Percentiles rank a stretch among this genome's conserved stretches.
phyloP scores from a whole-genome alignment of 352 stramenopile genomes.

The Peronospora farinosa region DNA sequence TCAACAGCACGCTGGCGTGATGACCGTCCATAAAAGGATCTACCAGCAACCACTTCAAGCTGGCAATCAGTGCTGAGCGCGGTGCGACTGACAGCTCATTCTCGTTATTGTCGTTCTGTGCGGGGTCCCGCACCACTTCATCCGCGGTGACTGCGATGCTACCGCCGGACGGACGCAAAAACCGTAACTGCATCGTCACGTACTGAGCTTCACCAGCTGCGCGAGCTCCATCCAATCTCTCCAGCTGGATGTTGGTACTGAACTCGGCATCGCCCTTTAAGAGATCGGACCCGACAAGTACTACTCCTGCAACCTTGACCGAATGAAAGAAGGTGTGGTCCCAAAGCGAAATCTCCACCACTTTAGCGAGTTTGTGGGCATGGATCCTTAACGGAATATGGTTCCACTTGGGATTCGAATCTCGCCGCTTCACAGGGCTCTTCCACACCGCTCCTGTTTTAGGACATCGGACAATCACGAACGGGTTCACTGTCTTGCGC shows the following conservation, averaged over 20 bases:
- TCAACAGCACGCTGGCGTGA: conserved; percentile 26
- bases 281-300: conserved; percentile 39
- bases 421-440: conserved; percentile 35
- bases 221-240: conserved; percentile 33
- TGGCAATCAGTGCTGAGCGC: conserved; percentile 4
- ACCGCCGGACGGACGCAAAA: conserved; percentile 17
- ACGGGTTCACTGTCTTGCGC: conserved; percentile 54
- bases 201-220: conserved; percentile 27
- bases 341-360: conserved; percentile 60
- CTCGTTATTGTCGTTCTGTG: conserved; percentile 9
- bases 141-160: conserved; percentile 19
- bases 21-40: conserved; percentile 26
- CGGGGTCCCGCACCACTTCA: conserved; percentile 19
- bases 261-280: conserved; percentile 36
- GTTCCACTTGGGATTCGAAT: conserved; percentile 40
- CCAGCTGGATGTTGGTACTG: conserved; percentile 40
- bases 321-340: conserved; percentile 60
- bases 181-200: conserved; percentile 33
- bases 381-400: conserved; percentile 38
- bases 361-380: conserved; percentile 24
- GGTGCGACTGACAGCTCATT: not conserved
- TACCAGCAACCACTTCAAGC: conserved; percentile 31
- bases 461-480: conserved; percentile 36
- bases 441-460: conserved; percentile 36
- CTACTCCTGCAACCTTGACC: conserved; percentile 46